Evolutionary conservation across 306 rosid genomes (phyloP).

Genomic region (Pachyrhizus erosus): DNA sequence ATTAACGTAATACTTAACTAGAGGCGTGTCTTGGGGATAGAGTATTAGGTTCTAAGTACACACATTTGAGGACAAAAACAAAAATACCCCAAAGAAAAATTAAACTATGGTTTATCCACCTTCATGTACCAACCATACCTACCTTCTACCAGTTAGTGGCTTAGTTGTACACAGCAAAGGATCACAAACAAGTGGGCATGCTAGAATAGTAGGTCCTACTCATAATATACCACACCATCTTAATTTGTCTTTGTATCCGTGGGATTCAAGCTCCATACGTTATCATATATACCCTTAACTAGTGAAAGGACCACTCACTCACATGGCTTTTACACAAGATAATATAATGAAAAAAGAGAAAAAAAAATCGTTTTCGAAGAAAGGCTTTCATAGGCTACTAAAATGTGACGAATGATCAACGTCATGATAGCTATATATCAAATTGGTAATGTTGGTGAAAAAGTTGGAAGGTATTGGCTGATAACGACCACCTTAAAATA

Average conservation of each 20-base stretch:
- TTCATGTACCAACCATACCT: constrained; percentile 16
- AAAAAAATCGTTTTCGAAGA: constrained; percentile 10
- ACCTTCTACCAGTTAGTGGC: constrained; percentile 37
- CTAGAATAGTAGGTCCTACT: constrained; percentile 45
- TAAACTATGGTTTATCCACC: constrained; percentile 43
- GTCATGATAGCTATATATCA: constrained; percentile 36
- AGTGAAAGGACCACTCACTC: constrained; percentile 60
- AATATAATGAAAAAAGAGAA: background rate
- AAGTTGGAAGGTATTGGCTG: constrained; percentile 30
- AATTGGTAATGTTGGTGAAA: constrained; percentile 43
- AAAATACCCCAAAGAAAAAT: constrained; percentile 22
- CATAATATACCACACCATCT: constrained; percentile 39
- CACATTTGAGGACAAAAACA: constrained; percentile 44
- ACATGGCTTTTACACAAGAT: constrained; percentile 39
- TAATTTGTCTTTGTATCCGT: constrained; percentile 46
- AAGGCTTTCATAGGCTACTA: background rate
- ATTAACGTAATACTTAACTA: constrained; percentile 32
- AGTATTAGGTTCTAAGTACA: constrained; percentile 38
- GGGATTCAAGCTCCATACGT: constrained; percentile 53
- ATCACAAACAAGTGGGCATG: constrained; percentile 47
- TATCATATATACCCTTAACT: constrained; percentile 39
- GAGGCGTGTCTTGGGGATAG: background rate
- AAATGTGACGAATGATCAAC: constrained; percentile 34
- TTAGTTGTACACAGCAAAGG: constrained; percentile 39
- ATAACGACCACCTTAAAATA: constrained; percentile 39